Percentiles rank a stretch among this genome's conserved stretches.
Evolutionary conservation across 306 rosid genomes (phyloP).

Genomic region (cucumber (Cucumis sativus)): Cucumber_9930_V3 NC_026659.2:27519501-27520000

Average conservation of each 20-base stretch:
- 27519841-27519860: slow-evolving; percentile 69
- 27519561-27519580: slow-evolving; percentile 51
- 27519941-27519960: slow-evolving; percentile 10
- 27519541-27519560: slow-evolving; percentile 4
- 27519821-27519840: slow-evolving; percentile 48
- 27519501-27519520: background rate
- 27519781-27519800: slow-evolving; percentile 52
- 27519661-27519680: slow-evolving; percentile 75
- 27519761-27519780: slow-evolving; percentile 45
- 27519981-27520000: slow-evolving; percentile 4
- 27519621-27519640: slow-evolving; percentile 75
- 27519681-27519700: slow-evolving; percentile 55
- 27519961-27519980: slow-evolving; percentile 13
- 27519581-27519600: slow-evolving; percentile 66
- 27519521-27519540: background rate
- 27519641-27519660: slow-evolving; percentile 88
- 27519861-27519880: slow-evolving; percentile 68
- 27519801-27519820: slow-evolving; percentile 27
- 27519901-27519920: slow-evolving; percentile 30
- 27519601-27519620: slow-evolving; percentile 64
- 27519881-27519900: slow-evolving; percentile 39
- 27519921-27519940: slow-evolving; percentile 32
- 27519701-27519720: slow-evolving; percentile 50
- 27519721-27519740: slow-evolving; percentile 40
- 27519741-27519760: slow-evolving; percentile 50